Evolutionary conservation across 345 rosid genomes (phyloP), one percentile per base, ranked within the genome.

Genomic region (Boechera stricta): DNA sequence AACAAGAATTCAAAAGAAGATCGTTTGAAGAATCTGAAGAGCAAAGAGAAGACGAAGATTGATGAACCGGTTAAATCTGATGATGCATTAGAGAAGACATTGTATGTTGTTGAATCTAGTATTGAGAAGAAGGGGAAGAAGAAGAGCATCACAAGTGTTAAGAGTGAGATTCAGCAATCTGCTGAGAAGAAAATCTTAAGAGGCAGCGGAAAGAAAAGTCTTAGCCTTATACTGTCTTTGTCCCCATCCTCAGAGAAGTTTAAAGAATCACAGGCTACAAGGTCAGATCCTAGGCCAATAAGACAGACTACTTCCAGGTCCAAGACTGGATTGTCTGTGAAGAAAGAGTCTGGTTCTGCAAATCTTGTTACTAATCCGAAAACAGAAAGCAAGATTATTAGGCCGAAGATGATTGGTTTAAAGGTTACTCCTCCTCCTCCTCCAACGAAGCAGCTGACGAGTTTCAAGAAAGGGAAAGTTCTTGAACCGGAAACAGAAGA

Each of bases 401-500:
- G 81, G 67, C 85, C 85, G 6, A 83, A 77, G 84, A 87, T 65
- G 80, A 67, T 48, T 73, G 77, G 82, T 79, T 76, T 79, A 75
- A 71, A 48, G 85, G 79, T 41, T 54, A 74, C 63, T 82, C 84
- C 73, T 56, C 79, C 56, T 44, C 73, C 70, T 77, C 35, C 59
- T 45, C 70, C 74, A 52, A 82, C 85, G 39, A 77, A 31, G 64
- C 85, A 90, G 72, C 69, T 92, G 66, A 75, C 89, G 71, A 78
- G 33, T 47, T 86, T 95, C 80, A 91, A 85, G 83, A 88, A 90
- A 76, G 91, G 93, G 64, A 91, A 80, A 81, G 79, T 85, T 64
- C 36, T 89, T 77, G 97, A 87, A 11, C 64, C 88, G 35, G 84
- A 85, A 80, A 45, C 87, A 24, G 90, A 84, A 75, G 75, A 64